Evolutionary conservation across 2,329 filamentous ascomycete species (phyloP), one percentile per base, ranked within the genome.

Genomic region (Phialophora expanda): DNA sequence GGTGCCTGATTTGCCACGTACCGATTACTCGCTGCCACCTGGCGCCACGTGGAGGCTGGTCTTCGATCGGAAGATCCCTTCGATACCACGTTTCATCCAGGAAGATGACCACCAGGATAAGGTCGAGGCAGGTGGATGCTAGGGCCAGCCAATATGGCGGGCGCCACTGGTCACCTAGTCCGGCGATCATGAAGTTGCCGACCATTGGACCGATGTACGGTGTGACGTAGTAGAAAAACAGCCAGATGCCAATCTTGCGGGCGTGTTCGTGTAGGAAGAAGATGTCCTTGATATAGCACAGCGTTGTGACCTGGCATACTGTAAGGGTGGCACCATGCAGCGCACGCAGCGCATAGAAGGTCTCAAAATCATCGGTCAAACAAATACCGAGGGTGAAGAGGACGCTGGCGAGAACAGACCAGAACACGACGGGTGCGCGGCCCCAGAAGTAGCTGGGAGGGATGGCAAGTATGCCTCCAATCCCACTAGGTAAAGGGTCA

Each of bases 291-390:
- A 81, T 77, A 69, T 76, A 79, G 74, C 78, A 78, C n/a, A 81
- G 74, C 2, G 78, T 78, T 34, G 75, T 75, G 1, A 73, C 76
- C 67, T 81, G 78, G 0, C 75, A 74, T 1, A 78, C 76, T 5
- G 74, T 79, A 5, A 74, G 76, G 69, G 80, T 79, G 71, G 81
- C 77, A 5, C 78, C 79, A 54, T 81, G 79, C 2, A 82, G 69
- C 24, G 79, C 78, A 1, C 80, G 74, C 0, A 77, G 75, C 17
- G 78, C 78, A 71, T 78, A 75, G 68, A 77, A 80, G 0, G 72
- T 73, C 20, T 76, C 68, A 62, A 79, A 80, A 1, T 65, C 73
- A 1, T 68, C 69, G 1, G 79, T 73, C 12, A 67, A 75, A 8
- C 75, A 75, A 60, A 73, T 77, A 72, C 78, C 77, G 12, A 75